These are phyloP conservation scores for Thelephora terrestris DNA, from an alignment of 1,284 basidiomycete species.

Conservation along the genomic window DNA sequence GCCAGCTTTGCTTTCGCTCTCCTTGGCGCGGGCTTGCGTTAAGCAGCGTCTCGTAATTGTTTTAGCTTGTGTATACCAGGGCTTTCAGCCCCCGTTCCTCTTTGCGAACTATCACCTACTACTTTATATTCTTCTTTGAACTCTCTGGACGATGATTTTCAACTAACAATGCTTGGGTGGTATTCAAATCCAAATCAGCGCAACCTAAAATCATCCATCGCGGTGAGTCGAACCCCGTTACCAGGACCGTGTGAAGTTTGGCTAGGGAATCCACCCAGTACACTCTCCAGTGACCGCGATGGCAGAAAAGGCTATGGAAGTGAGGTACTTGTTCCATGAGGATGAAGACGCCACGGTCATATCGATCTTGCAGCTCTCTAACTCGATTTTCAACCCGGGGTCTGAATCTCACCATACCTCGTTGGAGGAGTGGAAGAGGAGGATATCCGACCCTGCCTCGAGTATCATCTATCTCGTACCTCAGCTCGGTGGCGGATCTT, in stretches of 20 bases:
- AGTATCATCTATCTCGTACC: slow-evolving; percentile 15
- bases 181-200: too few species aligned
- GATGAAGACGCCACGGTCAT: too few species aligned
- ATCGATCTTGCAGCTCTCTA: slow-evolving; percentile 7
- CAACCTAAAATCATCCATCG: too few species aligned
- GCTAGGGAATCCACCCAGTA: neutral
- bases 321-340: too few species aligned
- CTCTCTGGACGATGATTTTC: too few species aligned
- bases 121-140: too few species aligned
- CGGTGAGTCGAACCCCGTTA: too few species aligned
- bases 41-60: slow-evolving; percentile 28
- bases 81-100: neutral
- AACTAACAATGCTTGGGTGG: too few species aligned
- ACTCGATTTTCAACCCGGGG: slow-evolving; percentile 15
- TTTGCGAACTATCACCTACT: too few species aligned
- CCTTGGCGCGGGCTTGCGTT: slow-evolving; percentile 27
- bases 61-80: slow-evolving; percentile 4
- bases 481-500: too few species aligned
- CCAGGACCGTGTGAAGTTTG: too few species aligned
- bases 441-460: slow-evolving; percentile 12
- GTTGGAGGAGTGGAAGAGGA: slow-evolving; percentile 13
- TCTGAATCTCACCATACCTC: slow-evolving; percentile 17
- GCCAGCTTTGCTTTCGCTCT: slow-evolving; percentile 20
- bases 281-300: slow-evolving; percentile 5
- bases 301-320: neutral